A percentile compares a stretch with the other conserved stretches of the same genome.
phyloP scores from a whole-genome alignment of 2,329 filamentous ascomycete genomes.

The Paecilomyces sp. region DNA sequence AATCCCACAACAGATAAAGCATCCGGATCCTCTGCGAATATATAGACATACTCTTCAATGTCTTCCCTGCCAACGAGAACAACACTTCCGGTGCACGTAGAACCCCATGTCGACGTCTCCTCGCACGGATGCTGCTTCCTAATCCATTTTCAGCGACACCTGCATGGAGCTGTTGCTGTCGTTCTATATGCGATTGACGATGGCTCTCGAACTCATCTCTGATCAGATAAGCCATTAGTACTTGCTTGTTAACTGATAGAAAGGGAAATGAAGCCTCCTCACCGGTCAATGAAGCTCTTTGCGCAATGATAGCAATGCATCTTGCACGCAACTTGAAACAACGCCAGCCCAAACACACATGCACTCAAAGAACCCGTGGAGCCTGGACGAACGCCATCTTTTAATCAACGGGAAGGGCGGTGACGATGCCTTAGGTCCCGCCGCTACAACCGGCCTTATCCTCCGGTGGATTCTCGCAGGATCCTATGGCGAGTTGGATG shows the following conservation, averaged over 20 bases:
- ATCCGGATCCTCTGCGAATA: not conserved
- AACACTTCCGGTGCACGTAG: constrained; percentile 6
- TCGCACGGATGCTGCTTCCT: not conserved
- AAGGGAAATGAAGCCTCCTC: not conserved
- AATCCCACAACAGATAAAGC: not conserved
- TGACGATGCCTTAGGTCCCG: not conserved
- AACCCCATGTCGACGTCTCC: not conserved
- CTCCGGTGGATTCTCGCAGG: not conserved
- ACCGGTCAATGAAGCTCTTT: constrained; percentile 10
- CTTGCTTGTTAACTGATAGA: not conserved
- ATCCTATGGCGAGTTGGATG: not conserved
- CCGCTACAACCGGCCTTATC: not conserved
- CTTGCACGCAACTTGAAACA: not conserved
- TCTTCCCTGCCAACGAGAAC: constrained; percentile 3
- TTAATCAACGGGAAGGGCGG: not conserved
- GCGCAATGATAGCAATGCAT: constrained; percentile 10
- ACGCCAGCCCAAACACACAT: not conserved
- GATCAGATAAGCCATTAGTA: not conserved
- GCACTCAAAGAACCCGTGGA: not conserved
- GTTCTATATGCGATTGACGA: constrained; percentile 5
- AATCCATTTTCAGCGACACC: constrained; percentile 3
- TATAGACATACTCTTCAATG: constrained; percentile 3
- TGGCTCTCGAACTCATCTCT: constrained; percentile 9
- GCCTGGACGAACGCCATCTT: not conserved
- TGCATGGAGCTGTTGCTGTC: constrained; percentile 4